Evolutionary conservation across 805 yeast genomes (phyloP), one percentile per base, ranked within the genome.

Genomic region (Metschnikowia picachoensis): DNA sequence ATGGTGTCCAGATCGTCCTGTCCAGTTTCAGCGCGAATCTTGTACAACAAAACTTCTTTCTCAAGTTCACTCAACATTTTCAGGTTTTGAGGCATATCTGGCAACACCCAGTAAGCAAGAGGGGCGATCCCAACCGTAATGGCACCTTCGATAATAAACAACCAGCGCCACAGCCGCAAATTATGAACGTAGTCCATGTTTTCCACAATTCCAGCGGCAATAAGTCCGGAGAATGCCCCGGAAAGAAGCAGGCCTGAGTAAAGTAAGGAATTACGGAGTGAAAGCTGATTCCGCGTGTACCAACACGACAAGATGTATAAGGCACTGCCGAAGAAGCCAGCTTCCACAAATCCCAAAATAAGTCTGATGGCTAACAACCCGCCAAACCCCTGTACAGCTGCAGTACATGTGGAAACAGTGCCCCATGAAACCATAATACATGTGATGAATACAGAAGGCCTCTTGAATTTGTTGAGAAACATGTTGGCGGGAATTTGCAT

Each of bases 111-210:
- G 57, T 74, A 74, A 8, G 78, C 74, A 39, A 74, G 46, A 7
- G 77, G 66, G 36, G 77, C 72, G 39, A 70, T 53, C 38, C 66
- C 64, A 44, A 76, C 73, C 10, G 85, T 79, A 46, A 76, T 68
- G 3, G 70, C 67, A 36, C 85, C 85, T 59, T 78, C 83, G 37
- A 79, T 74, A 40, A 78, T 64, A 52, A 79, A 79, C 36, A 79
- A 68, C 75, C 79, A 79, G 57, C 79, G 66, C 84, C 84, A 79
- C 11, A 65, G 61, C 13, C 57, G 43, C 39, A 53, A 49, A 16
- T 49, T 50, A 14, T 30, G 46, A 3, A 44, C 45, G n/a, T 42
- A 31, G 32, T 53, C 57, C 72, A 68, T 65, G 39, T 66, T 63
- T 35, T 74, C 60, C 38, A 77, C 61, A 41, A 78, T 77, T 31